Conservation (phyloP, 352 stramenopile species). For the Phytophthora chlamydospora region DNA sequence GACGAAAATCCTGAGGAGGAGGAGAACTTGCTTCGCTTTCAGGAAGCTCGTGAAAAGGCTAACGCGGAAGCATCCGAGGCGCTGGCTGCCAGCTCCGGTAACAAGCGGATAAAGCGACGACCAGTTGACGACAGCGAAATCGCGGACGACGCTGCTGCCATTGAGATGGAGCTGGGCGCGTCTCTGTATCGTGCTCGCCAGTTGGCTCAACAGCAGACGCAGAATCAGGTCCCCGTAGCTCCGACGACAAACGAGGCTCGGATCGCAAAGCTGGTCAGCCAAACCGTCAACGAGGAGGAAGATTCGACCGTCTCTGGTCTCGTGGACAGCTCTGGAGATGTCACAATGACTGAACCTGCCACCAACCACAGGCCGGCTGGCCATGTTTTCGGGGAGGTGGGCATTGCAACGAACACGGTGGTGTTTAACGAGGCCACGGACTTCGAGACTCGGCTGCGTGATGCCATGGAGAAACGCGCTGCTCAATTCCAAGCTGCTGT, state of each 20-base stretch:
- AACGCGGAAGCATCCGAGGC: conserved; percentile 54
- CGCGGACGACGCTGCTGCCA: conserved; percentile 53
- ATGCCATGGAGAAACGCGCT: conserved; percentile 76
- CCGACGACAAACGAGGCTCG: conserved; percentile 53
- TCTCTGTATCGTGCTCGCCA: conserved; percentile 74
- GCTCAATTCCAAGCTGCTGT: conserved; percentile 51
- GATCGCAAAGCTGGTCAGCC: conserved; percentile 62
- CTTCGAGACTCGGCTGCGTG: conserved; percentile 78
- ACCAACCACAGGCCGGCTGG: conserved; percentile 48
- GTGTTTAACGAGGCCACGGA: conserved; percentile 89
- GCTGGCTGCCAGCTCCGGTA: conserved; percentile 32
- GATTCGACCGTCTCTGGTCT: conserved; percentile 23
- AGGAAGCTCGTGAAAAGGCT: conserved; percentile 72
- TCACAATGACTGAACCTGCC: conserved; percentile 11
- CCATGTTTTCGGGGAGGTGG: conserved; percentile 41
- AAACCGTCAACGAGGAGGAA: conserved; percentile 42
- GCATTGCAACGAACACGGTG: conserved; percentile 47
- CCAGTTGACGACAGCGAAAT: conserved; percentile 44
- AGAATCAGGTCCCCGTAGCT: conserved; percentile 12
- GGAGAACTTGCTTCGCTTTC: conserved; percentile 63
- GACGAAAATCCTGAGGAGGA: conserved; percentile 59
- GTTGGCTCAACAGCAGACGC: conserved; percentile 50
- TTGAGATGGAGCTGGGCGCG: conserved; percentile 79
- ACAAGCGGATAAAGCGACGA: conserved; percentile 53
- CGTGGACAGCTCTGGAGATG: conserved; percentile 13